phyloP scores from a whole-genome alignment of 306 rosid species.

The Trifolium pratense region DNA sequence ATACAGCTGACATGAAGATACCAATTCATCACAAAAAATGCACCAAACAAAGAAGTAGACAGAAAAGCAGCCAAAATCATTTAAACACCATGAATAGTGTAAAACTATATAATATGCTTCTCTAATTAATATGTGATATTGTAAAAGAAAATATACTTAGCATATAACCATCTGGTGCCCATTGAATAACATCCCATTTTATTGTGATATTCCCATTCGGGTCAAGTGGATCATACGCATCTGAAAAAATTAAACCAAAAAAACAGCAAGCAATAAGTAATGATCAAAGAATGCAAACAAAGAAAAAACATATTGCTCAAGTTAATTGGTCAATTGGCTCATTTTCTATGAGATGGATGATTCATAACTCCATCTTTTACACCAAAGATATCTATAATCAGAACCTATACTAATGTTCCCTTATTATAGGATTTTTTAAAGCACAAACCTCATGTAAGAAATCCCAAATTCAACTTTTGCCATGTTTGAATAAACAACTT shows the following conservation, averaged over 20 bases:
- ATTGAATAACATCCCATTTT: slow-evolving; percentile 78
- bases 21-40: slow-evolving; percentile 13
- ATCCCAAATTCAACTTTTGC: background rate
- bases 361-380: too few species aligned
- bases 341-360: background rate
- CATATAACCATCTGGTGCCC: slow-evolving; percentile 86
- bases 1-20: slow-evolving; percentile 27
- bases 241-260: slow-evolving; percentile 50
- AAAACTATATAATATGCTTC: background rate
- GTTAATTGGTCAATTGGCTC: slow-evolving; percentile 24
- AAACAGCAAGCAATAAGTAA: background rate
- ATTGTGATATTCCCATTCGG: slow-evolving; percentile 83
- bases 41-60: slow-evolving; percentile 3
- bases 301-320: background rate
- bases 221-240: slow-evolving; percentile 82
- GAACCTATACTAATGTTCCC: too few species aligned
- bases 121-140: background rate
- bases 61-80: slow-evolving; percentile 19
- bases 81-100: slow-evolving; percentile 9
- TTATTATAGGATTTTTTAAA: too few species aligned
- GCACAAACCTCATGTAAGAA: too few species aligned
- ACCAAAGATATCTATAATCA: too few species aligned
- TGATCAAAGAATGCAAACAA: slow-evolving; percentile 4
- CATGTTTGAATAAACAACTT: too few species aligned
- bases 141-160: slow-evolving; percentile 52